Conservation (phyloP, 371 early-diverging fungal species). For the Apophysomyces variabilis region DNA sequence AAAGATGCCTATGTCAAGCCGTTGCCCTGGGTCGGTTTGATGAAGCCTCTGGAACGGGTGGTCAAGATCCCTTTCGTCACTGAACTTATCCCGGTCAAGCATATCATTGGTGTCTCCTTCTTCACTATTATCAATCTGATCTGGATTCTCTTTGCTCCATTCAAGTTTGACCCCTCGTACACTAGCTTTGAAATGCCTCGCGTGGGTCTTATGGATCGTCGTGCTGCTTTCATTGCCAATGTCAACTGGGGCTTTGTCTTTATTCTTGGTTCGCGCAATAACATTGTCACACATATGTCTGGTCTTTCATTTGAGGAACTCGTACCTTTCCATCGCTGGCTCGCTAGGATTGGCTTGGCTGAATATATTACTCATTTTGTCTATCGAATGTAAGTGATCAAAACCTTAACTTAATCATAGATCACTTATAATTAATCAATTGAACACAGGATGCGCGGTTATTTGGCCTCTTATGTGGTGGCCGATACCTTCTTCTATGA, state of each 20-base stretch:
- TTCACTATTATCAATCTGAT: conserved; percentile 39
- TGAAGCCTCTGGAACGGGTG: conserved; percentile 24
- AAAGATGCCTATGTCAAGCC: conserved; percentile 8
- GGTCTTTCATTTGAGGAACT: conserved; percentile 49
- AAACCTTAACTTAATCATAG: background rate
- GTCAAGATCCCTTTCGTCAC: conserved; percentile 47
- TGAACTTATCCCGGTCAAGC: conserved; percentile 43
- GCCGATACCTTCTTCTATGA: conserved; percentile 36
- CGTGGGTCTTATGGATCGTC: conserved; percentile 45
- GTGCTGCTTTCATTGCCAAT: conserved; percentile 49
- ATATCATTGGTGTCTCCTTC: conserved; percentile 37
- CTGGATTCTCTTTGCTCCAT: conserved; percentile 40
- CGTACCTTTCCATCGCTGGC: conserved; percentile 52
- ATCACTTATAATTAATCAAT: background rate
- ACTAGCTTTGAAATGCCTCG: conserved; percentile 20
- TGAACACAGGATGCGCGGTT: conserved; percentile 28
- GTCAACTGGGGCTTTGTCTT: conserved; percentile 55
- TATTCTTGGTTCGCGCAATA: conserved; percentile 48
- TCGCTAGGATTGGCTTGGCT: conserved; percentile 48
- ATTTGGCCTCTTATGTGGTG: conserved; percentile 14
- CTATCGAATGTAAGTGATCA: conserved; percentile 45
- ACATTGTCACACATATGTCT: conserved; percentile 42
- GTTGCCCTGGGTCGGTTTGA: conserved; percentile 14
- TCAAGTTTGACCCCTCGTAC: conserved; percentile 13
- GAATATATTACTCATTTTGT: conserved; percentile 50